A percentile compares a stretch with the other conserved stretches of the same genome.
Evolutionary conservation across 768 basidiomycete genomes (phyloP).

Genomic region (Russula olivacea): DNA sequence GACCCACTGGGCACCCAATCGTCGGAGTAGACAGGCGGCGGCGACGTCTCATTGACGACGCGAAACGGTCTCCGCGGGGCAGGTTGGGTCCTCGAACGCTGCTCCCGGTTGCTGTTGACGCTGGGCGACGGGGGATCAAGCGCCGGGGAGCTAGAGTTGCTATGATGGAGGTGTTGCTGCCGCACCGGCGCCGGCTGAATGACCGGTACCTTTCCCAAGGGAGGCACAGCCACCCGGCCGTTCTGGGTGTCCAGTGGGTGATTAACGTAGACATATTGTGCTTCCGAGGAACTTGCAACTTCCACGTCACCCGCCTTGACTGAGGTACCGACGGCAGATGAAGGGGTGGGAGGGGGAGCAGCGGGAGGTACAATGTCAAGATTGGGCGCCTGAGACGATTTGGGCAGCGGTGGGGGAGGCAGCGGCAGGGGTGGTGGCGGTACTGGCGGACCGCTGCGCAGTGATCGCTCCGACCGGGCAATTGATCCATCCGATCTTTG

Average conservation of each 20-base stretch:
- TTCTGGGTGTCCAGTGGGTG: background rate
- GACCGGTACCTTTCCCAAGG: background rate
- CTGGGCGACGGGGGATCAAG: background rate
- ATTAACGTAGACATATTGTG: slow-evolving; percentile 19
- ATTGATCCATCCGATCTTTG: slow-evolving; percentile 23
- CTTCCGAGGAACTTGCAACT: slow-evolving; percentile 4
- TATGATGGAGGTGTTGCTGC: background rate
- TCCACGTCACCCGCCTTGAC: background rate
- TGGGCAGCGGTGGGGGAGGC: slow-evolving; percentile 10
- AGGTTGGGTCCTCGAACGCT: background rate
- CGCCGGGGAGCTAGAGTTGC: background rate
- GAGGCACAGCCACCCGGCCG: slow-evolving; percentile 2
- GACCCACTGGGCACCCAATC: background rate
- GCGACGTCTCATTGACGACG: slow-evolving; percentile 22
- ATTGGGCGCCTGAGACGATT: background rate
- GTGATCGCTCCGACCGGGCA: slow-evolving; percentile 22
- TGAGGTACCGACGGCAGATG: background rate
- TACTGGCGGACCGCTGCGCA: slow-evolving; percentile 6
- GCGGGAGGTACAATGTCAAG: background rate
- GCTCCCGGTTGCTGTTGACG: background rate
- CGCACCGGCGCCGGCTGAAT: background rate
- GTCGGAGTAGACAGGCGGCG: slow-evolving; percentile 16
- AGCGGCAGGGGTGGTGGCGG: slow-evolving; percentile 18
- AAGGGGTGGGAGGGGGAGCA: slow-evolving; percentile 14
- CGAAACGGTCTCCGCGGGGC: slow-evolving; percentile 15